Evolutionary conservation across 169 alveolate genomes (phyloP).

Genomic region (Eimeria zaria): DNA sequence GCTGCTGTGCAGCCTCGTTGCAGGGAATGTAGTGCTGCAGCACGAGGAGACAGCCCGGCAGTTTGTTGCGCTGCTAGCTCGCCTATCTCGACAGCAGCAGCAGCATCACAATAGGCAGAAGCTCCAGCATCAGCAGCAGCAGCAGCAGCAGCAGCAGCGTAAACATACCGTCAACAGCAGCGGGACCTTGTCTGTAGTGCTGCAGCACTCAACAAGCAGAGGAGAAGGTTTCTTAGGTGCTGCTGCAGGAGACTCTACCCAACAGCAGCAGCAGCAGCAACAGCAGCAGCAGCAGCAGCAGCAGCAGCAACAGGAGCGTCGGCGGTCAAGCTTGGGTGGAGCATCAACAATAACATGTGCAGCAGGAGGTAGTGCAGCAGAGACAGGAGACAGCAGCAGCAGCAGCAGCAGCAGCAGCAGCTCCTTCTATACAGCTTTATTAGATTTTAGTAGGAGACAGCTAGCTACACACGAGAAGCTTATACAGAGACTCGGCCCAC

Average conservation of each 20-base stretch:
- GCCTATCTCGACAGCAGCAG: constrained; percentile 70
- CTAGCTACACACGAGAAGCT: constrained; percentile 1
- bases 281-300: constrained; percentile 70
- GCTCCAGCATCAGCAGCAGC: no score
- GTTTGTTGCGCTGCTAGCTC: constrained; percentile 55
- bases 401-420: constrained; percentile 14
- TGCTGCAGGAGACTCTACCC: constrained; percentile 15
- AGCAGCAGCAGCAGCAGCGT: constrained; percentile 73
- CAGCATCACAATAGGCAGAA: constrained; percentile 37
- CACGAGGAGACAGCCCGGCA: constrained; percentile 56
- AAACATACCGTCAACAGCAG: constrained; percentile 30
- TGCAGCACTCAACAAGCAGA: constrained; percentile 63
- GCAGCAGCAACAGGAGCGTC: constrained; percentile 61
- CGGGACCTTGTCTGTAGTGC: constrained; percentile 38
- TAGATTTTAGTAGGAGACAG: constrained; percentile 35
- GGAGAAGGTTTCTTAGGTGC: constrained; percentile 17
- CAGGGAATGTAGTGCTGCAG: constrained; percentile 39
- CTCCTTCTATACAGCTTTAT: constrained; percentile 42
- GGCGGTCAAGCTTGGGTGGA: constrained; percentile 48
- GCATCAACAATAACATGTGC: constrained; percentile 11
- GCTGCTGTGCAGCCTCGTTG: constrained; percentile 58
- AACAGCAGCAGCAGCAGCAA: constrained; percentile 23
- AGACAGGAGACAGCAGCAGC: background rate
- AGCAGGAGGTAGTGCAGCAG: constrained; percentile 3
- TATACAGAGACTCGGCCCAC: constrained; percentile 33